These are phyloP conservation scores for Sphaerulina musiva DNA, from an alignment of 2,329 filamentous ascomycete genomes.

Conservation along the genomic window DNA sequence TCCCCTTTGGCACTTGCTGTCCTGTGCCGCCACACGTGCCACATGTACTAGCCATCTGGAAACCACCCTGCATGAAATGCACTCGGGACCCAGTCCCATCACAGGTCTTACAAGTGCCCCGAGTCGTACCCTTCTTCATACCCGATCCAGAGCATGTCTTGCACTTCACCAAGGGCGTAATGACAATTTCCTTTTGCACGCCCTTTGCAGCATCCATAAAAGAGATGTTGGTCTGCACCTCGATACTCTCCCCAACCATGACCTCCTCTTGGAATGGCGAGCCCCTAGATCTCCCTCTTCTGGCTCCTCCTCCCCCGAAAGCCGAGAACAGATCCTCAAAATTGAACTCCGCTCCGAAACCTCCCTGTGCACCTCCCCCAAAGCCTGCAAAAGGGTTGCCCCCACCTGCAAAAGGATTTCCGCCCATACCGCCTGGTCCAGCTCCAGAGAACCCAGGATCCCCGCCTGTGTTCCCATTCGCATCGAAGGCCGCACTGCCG, in stretches of 20 bases:
- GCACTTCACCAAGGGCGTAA: conserved; percentile 75
- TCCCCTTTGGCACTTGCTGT: conserved; percentile 66
- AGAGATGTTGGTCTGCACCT: conserved; percentile 84
- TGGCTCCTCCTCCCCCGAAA: conserved; percentile 61
- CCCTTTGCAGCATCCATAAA: conserved; percentile 97
- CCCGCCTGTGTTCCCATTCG: conserved; percentile 57
- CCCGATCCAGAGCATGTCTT: conserved; percentile 77
- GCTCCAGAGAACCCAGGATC: conserved; percentile 62
- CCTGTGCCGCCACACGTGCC: conserved; percentile 73
- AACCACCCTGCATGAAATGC: conserved; percentile 84
- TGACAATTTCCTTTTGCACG: conserved; percentile 75
- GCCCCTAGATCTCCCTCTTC: conserved; percentile 43
- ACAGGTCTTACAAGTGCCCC: conserved; percentile 68
- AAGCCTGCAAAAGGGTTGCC: conserved; percentile 30
- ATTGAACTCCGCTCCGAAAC: conserved; percentile 62
- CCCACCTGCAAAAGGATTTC: conserved; percentile 45
- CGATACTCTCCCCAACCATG: conserved; percentile 90
- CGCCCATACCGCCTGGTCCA: conserved; percentile 56
- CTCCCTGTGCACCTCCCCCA: conserved; percentile 40
- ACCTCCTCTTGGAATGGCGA: conserved; percentile 73
- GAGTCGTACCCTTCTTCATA: conserved; percentile 71
- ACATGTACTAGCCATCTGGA: conserved; percentile 93
- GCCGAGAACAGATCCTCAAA: conserved; percentile 94
- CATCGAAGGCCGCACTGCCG: conserved; percentile 68
- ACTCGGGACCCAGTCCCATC: conserved; percentile 80